Evolutionary conservation across 495 filamentous ascomycete genomes (phyloP).

Genomic region (Xylaria scruposa): DNA sequence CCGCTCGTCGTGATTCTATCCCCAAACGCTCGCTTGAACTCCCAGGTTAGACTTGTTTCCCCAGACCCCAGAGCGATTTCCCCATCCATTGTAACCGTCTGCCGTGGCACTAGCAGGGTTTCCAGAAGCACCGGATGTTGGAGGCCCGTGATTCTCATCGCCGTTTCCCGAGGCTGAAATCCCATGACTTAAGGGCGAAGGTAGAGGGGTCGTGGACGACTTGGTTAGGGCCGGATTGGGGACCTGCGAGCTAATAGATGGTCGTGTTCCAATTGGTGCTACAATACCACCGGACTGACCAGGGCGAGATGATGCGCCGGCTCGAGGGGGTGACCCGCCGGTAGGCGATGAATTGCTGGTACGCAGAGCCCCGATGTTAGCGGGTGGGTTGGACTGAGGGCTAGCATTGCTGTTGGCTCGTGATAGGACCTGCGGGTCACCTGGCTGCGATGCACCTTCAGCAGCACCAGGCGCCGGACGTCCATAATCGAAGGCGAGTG

Average conservation of each 20-base stretch:
- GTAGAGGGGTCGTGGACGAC: slow-evolving; percentile 86
- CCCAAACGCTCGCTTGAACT: slow-evolving; percentile 80
- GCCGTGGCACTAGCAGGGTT: slow-evolving; percentile 50
- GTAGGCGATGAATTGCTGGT: slow-evolving; percentile 87
- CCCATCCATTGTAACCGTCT: slow-evolving; percentile 68
- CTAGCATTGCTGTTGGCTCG: slow-evolving; percentile 89
- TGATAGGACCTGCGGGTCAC: slow-evolving; percentile 66
- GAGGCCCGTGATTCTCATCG: slow-evolving; percentile 40
- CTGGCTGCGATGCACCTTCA: slow-evolving; percentile 52
- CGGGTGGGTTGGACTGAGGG: slow-evolving; percentile 71
- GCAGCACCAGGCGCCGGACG: slow-evolving; percentile 46
- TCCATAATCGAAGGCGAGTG: slow-evolving; percentile 56
- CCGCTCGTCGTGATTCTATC: slow-evolving; percentile 50
- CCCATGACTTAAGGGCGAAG: slow-evolving; percentile 85
- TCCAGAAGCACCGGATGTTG: slow-evolving; percentile 43
- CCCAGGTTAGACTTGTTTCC: slow-evolving; percentile 73
- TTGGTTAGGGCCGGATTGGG: slow-evolving; percentile 77
- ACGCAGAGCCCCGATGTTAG: slow-evolving; percentile 70
- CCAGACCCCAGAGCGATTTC: slow-evolving; percentile 75
- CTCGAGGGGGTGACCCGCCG: slow-evolving; percentile 82
- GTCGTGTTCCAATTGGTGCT: slow-evolving; percentile 93
- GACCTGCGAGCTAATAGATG: slow-evolving; percentile 58
- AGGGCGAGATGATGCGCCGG: slow-evolving; percentile 59
- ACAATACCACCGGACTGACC: slow-evolving; percentile 65
- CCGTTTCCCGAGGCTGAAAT: slow-evolving; percentile 59